A percentile compares a stretch with the other conserved stretches of the same genome.
Conservation (phyloP, 192 early-diverging fungal species). For the Funneliformis mosseae region DNA sequence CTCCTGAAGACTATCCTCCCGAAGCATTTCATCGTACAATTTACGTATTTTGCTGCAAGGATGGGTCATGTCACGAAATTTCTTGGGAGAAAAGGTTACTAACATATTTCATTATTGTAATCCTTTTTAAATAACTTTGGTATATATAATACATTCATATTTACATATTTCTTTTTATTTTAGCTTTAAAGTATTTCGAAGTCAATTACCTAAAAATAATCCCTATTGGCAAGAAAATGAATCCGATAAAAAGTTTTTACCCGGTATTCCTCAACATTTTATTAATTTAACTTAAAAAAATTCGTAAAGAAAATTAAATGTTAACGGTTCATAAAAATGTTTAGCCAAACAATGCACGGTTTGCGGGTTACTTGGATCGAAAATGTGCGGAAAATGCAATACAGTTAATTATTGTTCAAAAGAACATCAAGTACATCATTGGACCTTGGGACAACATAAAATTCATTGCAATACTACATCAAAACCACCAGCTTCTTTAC, state of each 20-base stretch:
- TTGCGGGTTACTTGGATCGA: slow-evolving; percentile 72
- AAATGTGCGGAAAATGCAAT: slow-evolving; percentile 80
- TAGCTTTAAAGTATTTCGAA: slow-evolving; percentile 81
- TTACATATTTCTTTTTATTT: slow-evolving; percentile 12
- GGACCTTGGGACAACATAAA: slow-evolving; percentile 76
- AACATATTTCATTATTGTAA: no score
- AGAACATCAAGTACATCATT: slow-evolving; percentile 84
- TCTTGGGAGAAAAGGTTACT: slow-evolving; percentile 55
- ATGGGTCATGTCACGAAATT: slow-evolving; percentile 75
- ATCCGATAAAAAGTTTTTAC: slow-evolving; percentile 29
- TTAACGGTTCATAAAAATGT: slow-evolving; percentile 5
- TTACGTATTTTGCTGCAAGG: slow-evolving; percentile 93
- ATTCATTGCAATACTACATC: slow-evolving; percentile 52
- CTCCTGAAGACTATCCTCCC: slow-evolving; percentile 83
- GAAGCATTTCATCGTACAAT: slow-evolving; percentile 90
- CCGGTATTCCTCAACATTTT: slow-evolving; percentile 30
- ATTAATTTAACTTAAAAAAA: slow-evolving; percentile 32
- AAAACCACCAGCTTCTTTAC: slow-evolving; percentile 2
- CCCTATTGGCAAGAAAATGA: slow-evolving; percentile 57
- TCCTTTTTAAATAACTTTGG: not conserved
- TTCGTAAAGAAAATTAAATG: not conserved
- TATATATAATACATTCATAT: not conserved
- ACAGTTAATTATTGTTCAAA: slow-evolving; percentile 76
- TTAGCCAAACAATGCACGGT: slow-evolving; percentile 62
- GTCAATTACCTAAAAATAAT: slow-evolving; percentile 78